Evolutionary conservation across 148 eudicot species (phyloP), one percentile per base, ranked within the genome.

Genomic region (Salicornia ramosissima): DNA sequence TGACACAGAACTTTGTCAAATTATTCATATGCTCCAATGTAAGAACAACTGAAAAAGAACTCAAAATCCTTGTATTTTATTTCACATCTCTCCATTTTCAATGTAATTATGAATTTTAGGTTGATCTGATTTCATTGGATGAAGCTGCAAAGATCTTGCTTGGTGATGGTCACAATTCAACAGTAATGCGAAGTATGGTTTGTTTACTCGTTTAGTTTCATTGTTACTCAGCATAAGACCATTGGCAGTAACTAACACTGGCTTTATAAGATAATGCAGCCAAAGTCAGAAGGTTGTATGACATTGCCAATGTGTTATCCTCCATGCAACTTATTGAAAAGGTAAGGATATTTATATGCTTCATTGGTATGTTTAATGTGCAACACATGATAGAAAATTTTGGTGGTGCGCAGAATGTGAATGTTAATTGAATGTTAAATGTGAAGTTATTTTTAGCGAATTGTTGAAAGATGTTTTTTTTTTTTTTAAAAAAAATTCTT

Each of bases 1-100:
- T 94, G 15, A 90, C 98, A 24, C 92, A 88, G 79, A 94, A 94
- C 73, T 94, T 94, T 73, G 83, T 94, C 77, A 94, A 94, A 86
- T 91, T 94, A 53, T 94, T 94, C 83, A 81, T 94, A 66, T 88
- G 96, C 80, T 74, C 91, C 25, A 77, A 83, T 67, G 98, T 94
- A 85, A 78, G 92, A 33, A 46, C 36, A 33, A 3, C 47, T 21
- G 49, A 24, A 42, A 57, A 42, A 57, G 47, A 42, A 71, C 34
- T 24, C 70, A 26, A 53, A 4, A 9, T 45, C 39, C 61, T 45
- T 50, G 26, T 39, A 45, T 14, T 52, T 25, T 56, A 34, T 36
- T 34, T 22, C 18, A 46, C 24, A 12, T 30, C 13, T n/a, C 51
- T 12, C 2, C 72, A 14, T 28, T 58, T 43, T 15, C 25, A n/a